These are phyloP conservation scores for Capsella bursapastoris DNA, from an alignment of 345 rosid genomes.

Conservation along the genomic window DNA sequence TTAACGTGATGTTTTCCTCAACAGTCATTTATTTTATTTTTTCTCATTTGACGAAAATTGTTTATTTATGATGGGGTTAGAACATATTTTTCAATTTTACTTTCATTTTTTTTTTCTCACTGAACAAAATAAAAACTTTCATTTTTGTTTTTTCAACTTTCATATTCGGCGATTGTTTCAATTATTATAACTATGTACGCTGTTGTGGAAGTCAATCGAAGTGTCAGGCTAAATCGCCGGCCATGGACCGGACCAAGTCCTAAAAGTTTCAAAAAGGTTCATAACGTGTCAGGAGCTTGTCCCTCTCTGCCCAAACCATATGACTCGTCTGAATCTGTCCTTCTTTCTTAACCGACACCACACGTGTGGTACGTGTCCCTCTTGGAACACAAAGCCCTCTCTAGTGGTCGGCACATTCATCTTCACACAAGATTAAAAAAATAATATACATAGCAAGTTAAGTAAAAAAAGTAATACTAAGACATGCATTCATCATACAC, in stretches of 20 bases:
- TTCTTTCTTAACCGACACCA: conserved; percentile 33
- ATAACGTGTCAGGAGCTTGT: conserved; percentile 44
- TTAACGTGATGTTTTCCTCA: conserved; percentile 9
- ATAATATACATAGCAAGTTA: neutral
- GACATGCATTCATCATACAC: conserved; percentile 31
- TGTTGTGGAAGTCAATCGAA: conserved; percentile 31
- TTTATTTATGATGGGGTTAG: too few species aligned
- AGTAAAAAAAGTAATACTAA: conserved; percentile 2
- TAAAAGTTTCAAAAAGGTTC: conserved; percentile 27
- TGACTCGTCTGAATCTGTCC: conserved; percentile 41
- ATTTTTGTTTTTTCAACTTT: neutral
- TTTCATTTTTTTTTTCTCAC: too few species aligned
- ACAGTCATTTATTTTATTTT: too few species aligned
- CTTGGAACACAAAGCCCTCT: conserved; percentile 26
- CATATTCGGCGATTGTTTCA: conserved; percentile 2
- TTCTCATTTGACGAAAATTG: neutral
- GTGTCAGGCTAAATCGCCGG: conserved; percentile 41
- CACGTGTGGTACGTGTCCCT: conserved; percentile 47
- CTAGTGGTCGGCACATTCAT: conserved; percentile 43
- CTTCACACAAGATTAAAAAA: neutral
- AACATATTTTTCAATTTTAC: too few species aligned
- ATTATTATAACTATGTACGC: conserved; percentile 25
- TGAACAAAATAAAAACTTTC: neutral
- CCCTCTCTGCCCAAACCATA: conserved; percentile 38
- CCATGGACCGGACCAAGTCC: conserved; percentile 39